A percentile compares a stretch with the other conserved stretches of the same genome.
Conservation (phyloP, 768 basidiomycete species). For the Podaxis sp. region DNA sequence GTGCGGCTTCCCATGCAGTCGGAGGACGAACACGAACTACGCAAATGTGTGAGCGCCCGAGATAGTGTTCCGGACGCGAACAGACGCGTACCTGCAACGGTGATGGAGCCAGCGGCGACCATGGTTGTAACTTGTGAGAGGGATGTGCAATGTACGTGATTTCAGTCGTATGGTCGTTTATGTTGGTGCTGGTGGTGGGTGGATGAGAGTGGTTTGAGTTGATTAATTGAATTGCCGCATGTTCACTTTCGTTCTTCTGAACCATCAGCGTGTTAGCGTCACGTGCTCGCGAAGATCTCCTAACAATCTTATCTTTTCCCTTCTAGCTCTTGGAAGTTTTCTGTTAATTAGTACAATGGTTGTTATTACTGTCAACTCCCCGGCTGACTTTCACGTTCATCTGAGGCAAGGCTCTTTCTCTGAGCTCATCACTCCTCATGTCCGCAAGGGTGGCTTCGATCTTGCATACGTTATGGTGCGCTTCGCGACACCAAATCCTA, state of each 20-base stretch:
- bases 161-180: neutral
- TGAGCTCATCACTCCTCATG: conserved; percentile 85
- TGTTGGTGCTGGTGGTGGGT: conserved; percentile 17
- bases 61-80: conserved; percentile 20
- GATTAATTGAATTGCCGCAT: conserved; percentile 12
- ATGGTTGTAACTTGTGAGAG: conserved; percentile 35
- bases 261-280: conserved; percentile 38
- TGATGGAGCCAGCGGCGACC: conserved; percentile 87
- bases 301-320: conserved; percentile 28
- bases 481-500: conserved; percentile 4
- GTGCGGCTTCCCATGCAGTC: conserved; percentile 78
- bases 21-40: conserved; percentile 91
- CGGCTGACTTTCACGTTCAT: conserved; percentile 96
- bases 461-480: conserved; percentile 96
- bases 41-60: conserved; percentile 16
- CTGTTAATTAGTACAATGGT: conserved; percentile 27
- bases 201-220: conserved; percentile 18
- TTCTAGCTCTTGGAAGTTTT: neutral
- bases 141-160: conserved; percentile 6
- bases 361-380: conserved; percentile 50
- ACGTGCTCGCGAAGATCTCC: conserved; percentile 33
- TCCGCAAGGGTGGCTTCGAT: conserved; percentile 83
- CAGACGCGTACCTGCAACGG: conserved; percentile 66
- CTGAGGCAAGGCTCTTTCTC: conserved; percentile 86
- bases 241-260: conserved; percentile 26